Conservation (phyloP, 345 rosid species). For the Erucastrum elatum region DNA sequence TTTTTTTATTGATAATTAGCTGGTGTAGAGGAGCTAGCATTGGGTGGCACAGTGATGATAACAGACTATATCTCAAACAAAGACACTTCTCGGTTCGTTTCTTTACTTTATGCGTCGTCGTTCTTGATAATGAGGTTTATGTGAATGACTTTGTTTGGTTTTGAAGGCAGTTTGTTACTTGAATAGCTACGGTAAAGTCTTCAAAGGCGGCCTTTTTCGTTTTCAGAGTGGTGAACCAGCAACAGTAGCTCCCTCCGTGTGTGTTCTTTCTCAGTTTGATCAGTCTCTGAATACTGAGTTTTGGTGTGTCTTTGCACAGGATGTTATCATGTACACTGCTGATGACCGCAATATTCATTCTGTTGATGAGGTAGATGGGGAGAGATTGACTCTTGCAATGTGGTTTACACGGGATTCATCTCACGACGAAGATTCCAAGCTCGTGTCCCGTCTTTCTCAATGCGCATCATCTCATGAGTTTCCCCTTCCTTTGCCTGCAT, state of each 20-base stretch:
- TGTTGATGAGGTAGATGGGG: constrained; percentile 80
- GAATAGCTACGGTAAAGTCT: constrained; percentile 64
- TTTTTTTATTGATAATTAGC: constrained; percentile 41
- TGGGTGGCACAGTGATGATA: constrained; percentile 97
- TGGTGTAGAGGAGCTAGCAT: constrained; percentile 89
- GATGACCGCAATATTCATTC: constrained; percentile 80
- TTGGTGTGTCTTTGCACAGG: constrained; percentile 43
- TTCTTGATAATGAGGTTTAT: background rate
- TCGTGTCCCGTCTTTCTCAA: constrained; percentile 56
- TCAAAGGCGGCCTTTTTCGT: constrained; percentile 79
- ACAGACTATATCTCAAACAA: constrained; percentile 78
- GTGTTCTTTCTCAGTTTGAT: background rate
- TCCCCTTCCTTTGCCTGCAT: constrained; percentile 60
- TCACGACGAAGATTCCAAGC: constrained; percentile 82
- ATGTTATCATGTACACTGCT: constrained; percentile 80
- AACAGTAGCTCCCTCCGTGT: constrained; percentile 62
- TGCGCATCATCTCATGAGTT: constrained; percentile 14
- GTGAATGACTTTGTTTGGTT: constrained; percentile 21
- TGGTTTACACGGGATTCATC: constrained; percentile 88
- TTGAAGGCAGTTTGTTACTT: constrained; percentile 92
- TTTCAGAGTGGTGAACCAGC: constrained; percentile 78
- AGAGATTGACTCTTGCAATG: constrained; percentile 81
- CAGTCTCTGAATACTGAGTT: no score
- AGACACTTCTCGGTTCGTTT: constrained; percentile 65
- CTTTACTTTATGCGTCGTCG: background rate